Evolutionary conservation across 2,329 filamentous ascomycete species (phyloP), one percentile per base, ranked within the genome.

Genomic region (Paramyrothecium roridum): DNA sequence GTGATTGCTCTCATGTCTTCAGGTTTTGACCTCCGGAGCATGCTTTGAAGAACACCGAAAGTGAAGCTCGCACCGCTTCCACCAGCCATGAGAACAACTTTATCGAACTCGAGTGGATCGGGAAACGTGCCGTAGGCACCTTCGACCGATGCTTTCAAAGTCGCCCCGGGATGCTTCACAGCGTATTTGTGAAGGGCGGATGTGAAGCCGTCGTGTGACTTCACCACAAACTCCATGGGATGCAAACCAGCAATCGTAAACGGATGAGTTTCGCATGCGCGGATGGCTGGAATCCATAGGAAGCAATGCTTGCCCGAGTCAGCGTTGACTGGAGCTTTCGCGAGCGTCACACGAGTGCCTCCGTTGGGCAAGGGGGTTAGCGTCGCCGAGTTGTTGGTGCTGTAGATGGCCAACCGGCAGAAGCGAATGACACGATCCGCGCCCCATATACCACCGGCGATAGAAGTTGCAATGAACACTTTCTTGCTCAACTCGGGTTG

Each of bases 31-130:
- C 58, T 66, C 50, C 62, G 67, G 13, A 77, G 63, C 52, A 76
- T 65, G 56, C 67, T 64, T 45, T 75, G 67, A 7, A 71, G 72
- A 21, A 68, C 69, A 48, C 76, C 76, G 47, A 76, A 69, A 7
- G 75, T 74, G 64, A 86, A 87, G 30, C 79, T 85, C 2, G 81
- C 84, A 2, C 85, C 84, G 52, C 81, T 83, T 4, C 84, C 85
- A 13, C 84, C 84, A 3, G 82, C 81, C 40, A 87, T 73, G 45
- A 87, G 69, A n/a, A 87, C 70, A 8, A 85, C 73, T 58, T 80
- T 81, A 63, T 86, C 80, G 57, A 76, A 82, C 16, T 74, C 68
- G 53, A 75, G 72, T 0, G 81, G 76, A 55, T 83, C 73, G 0
- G 82, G 82, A 22, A 81, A 70, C 1, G 76, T 76, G 23, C 84